A percentile compares a stretch with the other conserved stretches of the same genome.
These are phyloP conservation scores for Fragaria nilgerrensis DNA, from an alignment of 306 rosid species.

Conservation along the genomic window DNA sequence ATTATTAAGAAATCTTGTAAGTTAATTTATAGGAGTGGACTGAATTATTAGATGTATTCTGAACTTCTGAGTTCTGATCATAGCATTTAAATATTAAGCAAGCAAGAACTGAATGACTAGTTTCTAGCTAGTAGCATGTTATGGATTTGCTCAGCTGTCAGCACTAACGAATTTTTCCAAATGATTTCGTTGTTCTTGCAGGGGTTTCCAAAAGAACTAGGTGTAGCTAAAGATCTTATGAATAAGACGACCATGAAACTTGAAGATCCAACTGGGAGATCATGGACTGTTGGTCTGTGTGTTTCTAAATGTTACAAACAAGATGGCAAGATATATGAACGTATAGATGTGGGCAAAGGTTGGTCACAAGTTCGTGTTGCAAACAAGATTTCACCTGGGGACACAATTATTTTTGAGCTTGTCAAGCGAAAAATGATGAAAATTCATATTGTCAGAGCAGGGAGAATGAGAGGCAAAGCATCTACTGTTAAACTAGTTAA, in stretches of 20 bases:
- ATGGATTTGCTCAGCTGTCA: not conserved
- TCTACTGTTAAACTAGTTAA: not conserved
- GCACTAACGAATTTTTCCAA: not conserved
- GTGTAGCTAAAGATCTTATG: not conserved
- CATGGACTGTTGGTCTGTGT: not conserved
- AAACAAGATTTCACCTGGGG: not conserved
- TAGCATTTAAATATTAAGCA: not conserved
- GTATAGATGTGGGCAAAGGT: not conserved
- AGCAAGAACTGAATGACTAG: not conserved
- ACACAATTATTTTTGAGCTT: conserved; percentile 2
- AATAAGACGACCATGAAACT: not conserved
- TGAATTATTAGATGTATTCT: not conserved
- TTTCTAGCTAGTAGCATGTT: not conserved
- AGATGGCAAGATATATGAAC: not conserved
- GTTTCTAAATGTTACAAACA: not conserved
- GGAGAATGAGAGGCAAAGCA: too few species aligned
- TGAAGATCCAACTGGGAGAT: not conserved
- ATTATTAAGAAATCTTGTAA: not conserved
- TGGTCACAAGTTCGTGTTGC: not conserved
- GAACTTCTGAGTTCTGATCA: not conserved
- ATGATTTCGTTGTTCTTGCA: not conserved
- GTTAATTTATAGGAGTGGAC: not conserved
- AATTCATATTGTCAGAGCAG: not conserved
- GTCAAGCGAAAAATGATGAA: not conserved
- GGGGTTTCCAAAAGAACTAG: not conserved